A percentile compares a stretch with the other conserved stretches of the same genome.
phyloP scores from a whole-genome alignment of 352 stramenopile genomes.

The Phytophthora meadii region DNA sequence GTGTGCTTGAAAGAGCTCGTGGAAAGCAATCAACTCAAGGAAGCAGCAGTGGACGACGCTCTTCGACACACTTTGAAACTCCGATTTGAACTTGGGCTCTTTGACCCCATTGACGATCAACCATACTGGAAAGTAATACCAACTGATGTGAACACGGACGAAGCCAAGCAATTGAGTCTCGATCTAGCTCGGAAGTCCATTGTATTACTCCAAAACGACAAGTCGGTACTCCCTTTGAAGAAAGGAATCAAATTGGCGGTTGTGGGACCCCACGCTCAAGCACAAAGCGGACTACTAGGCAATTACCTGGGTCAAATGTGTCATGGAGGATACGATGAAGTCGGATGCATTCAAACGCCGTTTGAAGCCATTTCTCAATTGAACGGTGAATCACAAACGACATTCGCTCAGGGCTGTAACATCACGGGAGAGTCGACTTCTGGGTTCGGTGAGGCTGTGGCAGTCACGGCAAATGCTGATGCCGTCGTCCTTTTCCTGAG shows the following conservation, averaged over 20 bases:
- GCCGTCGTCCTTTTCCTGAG: slow-evolving; percentile 75
- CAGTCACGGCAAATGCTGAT: slow-evolving; percentile 36
- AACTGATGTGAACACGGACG: slow-evolving; percentile 65
- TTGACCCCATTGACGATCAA: slow-evolving; percentile 59
- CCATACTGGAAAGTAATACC: slow-evolving; percentile 68
- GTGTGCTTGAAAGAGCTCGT: slow-evolving; percentile 66
- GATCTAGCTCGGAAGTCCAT: slow-evolving; percentile 79
- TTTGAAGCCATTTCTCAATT: slow-evolving; percentile 52
- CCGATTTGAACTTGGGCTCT: slow-evolving; percentile 82
- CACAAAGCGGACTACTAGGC: slow-evolving; percentile 55
- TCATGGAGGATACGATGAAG: slow-evolving; percentile 54
- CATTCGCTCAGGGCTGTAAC: slow-evolving; percentile 37
- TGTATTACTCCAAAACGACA: slow-evolving; percentile 91
- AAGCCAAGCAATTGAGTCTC: slow-evolving; percentile 57
- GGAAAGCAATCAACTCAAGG: slow-evolving; percentile 44
- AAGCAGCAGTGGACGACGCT: slow-evolving; percentile 60
- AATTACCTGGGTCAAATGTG: slow-evolving; percentile 86
- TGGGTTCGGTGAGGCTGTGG: slow-evolving; percentile 48
- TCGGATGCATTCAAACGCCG: slow-evolving; percentile 60
- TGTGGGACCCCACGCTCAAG: slow-evolving; percentile 70
- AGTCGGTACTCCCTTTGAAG: slow-evolving; percentile 59
- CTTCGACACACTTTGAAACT: slow-evolving; percentile 70
- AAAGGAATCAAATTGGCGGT: slow-evolving; percentile 54
- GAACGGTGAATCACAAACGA: slow-evolving; percentile 38
- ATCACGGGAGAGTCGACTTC: slow-evolving; percentile 53